Percentiles rank a stretch among this genome's conserved stretches.
phyloP scores from a whole-genome alignment of 2,329 filamentous ascomycete species.

The Hirsutella rhossiliensis region DNA sequence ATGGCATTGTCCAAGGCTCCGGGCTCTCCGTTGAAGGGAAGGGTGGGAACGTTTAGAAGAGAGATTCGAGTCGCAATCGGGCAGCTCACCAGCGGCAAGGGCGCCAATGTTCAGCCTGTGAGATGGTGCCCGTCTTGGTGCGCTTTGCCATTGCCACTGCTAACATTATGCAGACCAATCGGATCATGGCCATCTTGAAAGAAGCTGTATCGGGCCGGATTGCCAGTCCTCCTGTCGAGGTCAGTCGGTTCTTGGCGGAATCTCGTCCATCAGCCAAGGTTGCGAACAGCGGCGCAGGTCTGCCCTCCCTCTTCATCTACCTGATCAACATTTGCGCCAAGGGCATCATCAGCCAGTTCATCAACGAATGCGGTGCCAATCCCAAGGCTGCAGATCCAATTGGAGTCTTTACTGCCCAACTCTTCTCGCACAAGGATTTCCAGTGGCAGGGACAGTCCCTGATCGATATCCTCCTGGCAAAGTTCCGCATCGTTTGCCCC shows the following conservation, averaged over 20 bases:
- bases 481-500: constrained; percentile 70
- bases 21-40: constrained; percentile 42
- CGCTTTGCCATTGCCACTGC: not conserved
- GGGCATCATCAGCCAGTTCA: constrained; percentile 56
- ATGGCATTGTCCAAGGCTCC: constrained; percentile 40
- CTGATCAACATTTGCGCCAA: constrained; percentile 69
- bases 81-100: constrained; percentile 56
- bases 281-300: constrained; percentile 36
- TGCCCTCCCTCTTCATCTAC: constrained; percentile 60
- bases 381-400: constrained; percentile 62
- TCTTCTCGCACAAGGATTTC: constrained; percentile 60
- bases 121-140: constrained; percentile 7
- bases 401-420: constrained; percentile 61
- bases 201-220: constrained; percentile 39
- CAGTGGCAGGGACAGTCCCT: constrained; percentile 55
- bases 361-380: constrained; percentile 52
- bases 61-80: constrained; percentile 61
- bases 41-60: constrained; percentile 60
- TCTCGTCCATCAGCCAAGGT: constrained; percentile 34
- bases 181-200: constrained; percentile 31
- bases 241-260: constrained; percentile 39
- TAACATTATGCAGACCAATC: constrained; percentile 18
- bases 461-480: constrained; percentile 75
- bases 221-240: constrained; percentile 40
- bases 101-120: constrained; percentile 38